Evolutionary conservation across 805 yeast species (phyloP).

Genomic region (Maudiozyma turicensis): DNA sequence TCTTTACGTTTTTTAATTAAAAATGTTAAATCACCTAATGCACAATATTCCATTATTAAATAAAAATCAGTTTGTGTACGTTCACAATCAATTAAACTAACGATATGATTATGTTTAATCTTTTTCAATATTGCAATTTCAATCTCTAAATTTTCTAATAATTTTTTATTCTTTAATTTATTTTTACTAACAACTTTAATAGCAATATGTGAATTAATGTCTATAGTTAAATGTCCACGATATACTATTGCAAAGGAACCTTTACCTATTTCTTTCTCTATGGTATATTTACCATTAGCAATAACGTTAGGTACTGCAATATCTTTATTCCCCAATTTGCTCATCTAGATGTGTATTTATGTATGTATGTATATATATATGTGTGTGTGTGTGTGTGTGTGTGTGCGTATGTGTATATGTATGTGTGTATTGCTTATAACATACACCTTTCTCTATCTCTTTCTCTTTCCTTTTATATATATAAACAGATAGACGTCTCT

Average conservation of each 20-base stretch:
- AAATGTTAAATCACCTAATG: slow-evolving; percentile 86
- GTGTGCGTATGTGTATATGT: background rate
- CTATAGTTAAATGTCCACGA: slow-evolving; percentile 51
- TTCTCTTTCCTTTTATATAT: too few relatives aligned
- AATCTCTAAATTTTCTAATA: slow-evolving; percentile 82
- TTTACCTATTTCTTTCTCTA: slow-evolving; percentile 66
- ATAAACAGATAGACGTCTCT: too few relatives aligned
- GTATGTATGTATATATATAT: background rate
- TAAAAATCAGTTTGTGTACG: slow-evolving; percentile 74
- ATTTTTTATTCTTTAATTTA: slow-evolving; percentile 73
- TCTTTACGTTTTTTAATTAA: slow-evolving; percentile 72
- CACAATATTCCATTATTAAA: slow-evolving; percentile 91
- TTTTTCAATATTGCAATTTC: slow-evolving; percentile 85
- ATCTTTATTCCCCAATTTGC: background rate
- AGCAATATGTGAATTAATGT: slow-evolving; percentile 51
- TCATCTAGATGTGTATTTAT: background rate
- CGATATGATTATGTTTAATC: slow-evolving; percentile 88
- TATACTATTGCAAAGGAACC: slow-evolving; percentile 96
- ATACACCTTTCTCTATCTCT: too few relatives aligned
- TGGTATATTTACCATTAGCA: slow-evolving; percentile 20
- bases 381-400: background rate
- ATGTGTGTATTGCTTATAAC: too few relatives aligned
- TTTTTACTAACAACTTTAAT: slow-evolving; percentile 80
- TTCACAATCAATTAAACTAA: slow-evolving; percentile 71
- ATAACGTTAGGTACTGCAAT: slow-evolving; percentile 1